Base-by-base conservation (phyloP, 2,329 filamentous ascomycete species). In the Aspergillus ibericus region DNA sequence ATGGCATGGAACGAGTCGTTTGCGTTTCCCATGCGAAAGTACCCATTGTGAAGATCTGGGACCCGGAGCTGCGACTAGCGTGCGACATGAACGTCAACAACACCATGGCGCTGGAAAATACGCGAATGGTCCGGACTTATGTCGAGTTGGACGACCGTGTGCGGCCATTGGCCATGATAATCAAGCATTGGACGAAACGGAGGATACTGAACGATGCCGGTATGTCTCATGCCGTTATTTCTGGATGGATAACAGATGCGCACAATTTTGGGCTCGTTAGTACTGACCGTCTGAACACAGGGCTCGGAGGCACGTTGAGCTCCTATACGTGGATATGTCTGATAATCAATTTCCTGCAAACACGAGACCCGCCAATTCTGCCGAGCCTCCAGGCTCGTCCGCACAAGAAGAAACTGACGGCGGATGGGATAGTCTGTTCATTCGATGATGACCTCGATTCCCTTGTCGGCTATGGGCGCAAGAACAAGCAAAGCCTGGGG, bases 11-110 rank as follows among this genome's bases (percentile, higher is more conserved):
- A 75, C 91, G 91, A 69, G 92, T 99, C 1, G 90, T 97, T 22
- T 99, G 95, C 73, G 92, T 98, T 53, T 92, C 92, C 27, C 91
- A 90, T 42, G 95, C 95, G 59, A 98, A 97, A 77, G 95, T 99
- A 13, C 93, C 95, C 4, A 99, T 99, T 70, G 95, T 99, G 67
- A 98, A 98, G 80, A 91, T 96, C 56, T 99, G 95, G 93, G 95
- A 99, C 73, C 95, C 95, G 3, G 92, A 96, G 74, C 81, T 97
- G 58, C 82, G 88, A 64, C 82, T 99, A 52, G 90, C 92, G 15
- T 97, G 93, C 75, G 95, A 99, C 73, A 95, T 99, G 89, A 99
- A 99, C 68, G 93, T 99, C 78, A 99, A 99, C 80, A 99, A 98
- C 69, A 95, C 93, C 0, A 78, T 96, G 54, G 95, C 95, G 4